These are phyloP conservation scores for Lactarius quietus DNA, from an alignment of 768 basidiomycete species.

Conservation along the genomic window DNA sequence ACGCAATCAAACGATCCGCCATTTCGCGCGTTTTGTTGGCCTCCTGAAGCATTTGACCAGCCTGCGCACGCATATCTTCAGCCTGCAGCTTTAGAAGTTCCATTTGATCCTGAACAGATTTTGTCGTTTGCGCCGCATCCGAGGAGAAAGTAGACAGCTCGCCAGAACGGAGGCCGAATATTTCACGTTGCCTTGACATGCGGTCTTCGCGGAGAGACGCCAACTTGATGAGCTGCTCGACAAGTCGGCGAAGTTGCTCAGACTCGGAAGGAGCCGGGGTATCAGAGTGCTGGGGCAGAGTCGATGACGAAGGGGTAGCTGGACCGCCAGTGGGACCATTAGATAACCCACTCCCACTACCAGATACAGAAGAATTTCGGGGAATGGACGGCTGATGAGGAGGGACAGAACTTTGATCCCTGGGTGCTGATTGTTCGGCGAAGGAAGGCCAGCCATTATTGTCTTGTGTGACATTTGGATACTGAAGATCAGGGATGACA, in stretches of 20 bases:
- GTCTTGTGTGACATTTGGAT: not conserved
- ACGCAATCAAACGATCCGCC: conserved; percentile 11
- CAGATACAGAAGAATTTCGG: not conserved
- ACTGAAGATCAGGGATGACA: conserved; percentile 18
- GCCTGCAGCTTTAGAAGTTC: conserved; percentile 8
- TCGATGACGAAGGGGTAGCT: not conserved
- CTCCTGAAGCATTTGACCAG: conserved; percentile 12
- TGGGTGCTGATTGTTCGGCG: not conserved
- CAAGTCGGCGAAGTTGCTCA: conserved; percentile 4
- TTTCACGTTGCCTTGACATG: conserved; percentile 5
- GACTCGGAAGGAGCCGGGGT: not conserved
- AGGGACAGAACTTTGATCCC: not conserved
- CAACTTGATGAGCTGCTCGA: conserved; percentile 14
- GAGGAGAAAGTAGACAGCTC: conserved; percentile 10
- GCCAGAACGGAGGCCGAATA: conserved; percentile 10
- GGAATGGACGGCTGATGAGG: not conserved
- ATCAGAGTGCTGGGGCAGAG: not conserved
- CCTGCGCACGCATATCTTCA: conserved; percentile 11
- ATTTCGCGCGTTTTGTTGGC: conserved; percentile 14
- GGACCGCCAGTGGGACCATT: not conserved
- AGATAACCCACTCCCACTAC: not conserved
- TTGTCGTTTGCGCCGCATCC: not conserved
- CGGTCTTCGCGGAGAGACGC: conserved; percentile 13
- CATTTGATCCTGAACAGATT: conserved; percentile 2
- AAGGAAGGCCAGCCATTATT: not conserved